Base-by-base conservation (phyloP, 345 rosid species). In the Rhodomyrtus tomentosa region DNA sequence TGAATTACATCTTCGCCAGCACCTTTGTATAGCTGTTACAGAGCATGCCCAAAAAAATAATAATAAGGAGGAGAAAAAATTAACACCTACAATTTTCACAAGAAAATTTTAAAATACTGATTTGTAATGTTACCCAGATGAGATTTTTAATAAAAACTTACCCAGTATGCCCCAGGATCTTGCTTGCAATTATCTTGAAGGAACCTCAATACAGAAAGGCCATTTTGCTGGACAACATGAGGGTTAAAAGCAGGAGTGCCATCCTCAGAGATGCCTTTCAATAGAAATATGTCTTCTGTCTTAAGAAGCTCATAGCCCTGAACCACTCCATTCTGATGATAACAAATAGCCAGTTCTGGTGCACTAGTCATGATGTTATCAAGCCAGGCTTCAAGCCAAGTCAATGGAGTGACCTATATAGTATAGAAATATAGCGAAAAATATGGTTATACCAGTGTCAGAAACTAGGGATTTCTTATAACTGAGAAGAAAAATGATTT, bases 361-460 rank as follows among this genome's bases (percentile, higher is more conserved):
- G 91, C 99, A 92, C 98, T 95, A 14, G 99, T 98, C 99, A 95
- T 96, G 84, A 96, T 92, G 88, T 96, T 96, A 87, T 96, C 99
- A 84, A 96, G 98, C 99, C 99, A 95, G 83, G 98, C 96, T 85
- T 96, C 99, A 86, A 96, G 98, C 99, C 99, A 96, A 21, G 94
- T 96, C 86, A 95, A 85, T 27, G 99, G 95, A 55, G 98, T 95
- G 74, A 96, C 95, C 99, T 95, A 89, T 80, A 48, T 83, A 51
- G 84, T 25, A 62, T 25, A 22, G 82, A 38, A 48, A 56, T 51
- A 59, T 80, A 40, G 62, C 29, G 25, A 87, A 72, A 27, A 53
- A 80, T 16, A 12, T 36, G 18, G 27, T 62, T 54, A 29, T 49
- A 49, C 50, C 50, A 49, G 50, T 11, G 50, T 49, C 50, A 49